Conservation (phyloP, 2,329 filamentous ascomycete genomes). For the Sporothrix brunneoviolacea region DNA sequence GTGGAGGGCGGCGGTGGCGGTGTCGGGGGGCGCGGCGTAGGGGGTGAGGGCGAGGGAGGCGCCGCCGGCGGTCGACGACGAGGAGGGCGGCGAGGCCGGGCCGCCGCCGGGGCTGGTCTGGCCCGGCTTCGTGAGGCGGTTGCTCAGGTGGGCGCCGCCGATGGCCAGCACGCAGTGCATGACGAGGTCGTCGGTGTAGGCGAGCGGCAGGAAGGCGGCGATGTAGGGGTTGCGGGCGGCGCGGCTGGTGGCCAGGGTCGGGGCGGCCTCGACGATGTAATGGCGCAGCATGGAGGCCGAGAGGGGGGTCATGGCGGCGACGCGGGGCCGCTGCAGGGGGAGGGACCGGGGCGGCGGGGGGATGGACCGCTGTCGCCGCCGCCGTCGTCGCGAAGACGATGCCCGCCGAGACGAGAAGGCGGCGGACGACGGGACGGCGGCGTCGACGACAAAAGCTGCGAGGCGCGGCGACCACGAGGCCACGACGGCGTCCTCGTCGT, state of each 20-base stretch:
- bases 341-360: neutral
- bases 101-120: too few species aligned
- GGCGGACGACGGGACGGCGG: neutral
- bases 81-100: neutral
- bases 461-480: constrained; percentile 10
- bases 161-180: constrained; percentile 21
- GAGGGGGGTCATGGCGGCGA: constrained; percentile 17
- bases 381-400: neutral
- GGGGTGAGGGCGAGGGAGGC: neutral
- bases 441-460: constrained; percentile 4
- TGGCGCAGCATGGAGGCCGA: constrained; percentile 17
- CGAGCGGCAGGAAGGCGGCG: constrained; percentile 18
- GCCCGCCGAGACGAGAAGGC: neutral
- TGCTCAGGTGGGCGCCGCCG: constrained; percentile 16
- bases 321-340: neutral
- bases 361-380: neutral
- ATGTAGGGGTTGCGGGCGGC: constrained; percentile 17
- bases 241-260: constrained; percentile 9
- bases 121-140: constrained; percentile 9
- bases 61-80: neutral
- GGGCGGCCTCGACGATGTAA: constrained; percentile 16
- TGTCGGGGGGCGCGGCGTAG: neutral
- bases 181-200: constrained; percentile 21
- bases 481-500: constrained; percentile 9
- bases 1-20: constrained; percentile 12